Base-by-base conservation (phyloP, 768 basidiomycete genomes). In the Mrakia hoshinonis region DNA sequence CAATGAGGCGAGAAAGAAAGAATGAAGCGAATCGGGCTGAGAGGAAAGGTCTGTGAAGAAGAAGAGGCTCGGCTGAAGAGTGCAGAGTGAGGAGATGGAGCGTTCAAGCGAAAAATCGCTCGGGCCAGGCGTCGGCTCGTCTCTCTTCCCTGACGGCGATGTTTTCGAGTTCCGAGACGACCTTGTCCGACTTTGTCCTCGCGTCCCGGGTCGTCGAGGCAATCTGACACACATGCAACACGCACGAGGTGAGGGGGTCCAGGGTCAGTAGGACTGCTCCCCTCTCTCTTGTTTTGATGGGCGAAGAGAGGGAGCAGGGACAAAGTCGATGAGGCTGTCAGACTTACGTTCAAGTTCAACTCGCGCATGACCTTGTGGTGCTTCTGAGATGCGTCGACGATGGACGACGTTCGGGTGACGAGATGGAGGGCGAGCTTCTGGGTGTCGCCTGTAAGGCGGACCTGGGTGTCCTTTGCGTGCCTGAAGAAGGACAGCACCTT, bases 341-440 rank as follows among this genome's bases (percentile, higher is more conserved):
- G n/a, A 54, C 55, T 58, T 58, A 60, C 58, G 58, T 61, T 61
- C 31, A 22, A 4, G 58, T 61, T 61, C 4, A 61, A 20, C 36
- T 39, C 3, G 15, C 11, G 31, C 34, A 61, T 22, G 18, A 39
- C 18, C 36, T 22, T 36, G 12, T 11, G 5, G 34, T 39, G 58
- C 34, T 20, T 36, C 31, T 61, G 31, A 18, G 58, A 61, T 6
- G 58, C 34, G 3, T 61, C 58, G 58, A 61, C 18, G 36, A 61
- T 61, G 22, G 36, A 12, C 15, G 58, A 1, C 0, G 58, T 61
- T 38, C 58, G 31, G 3, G 4, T 0, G 22, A 61, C 58, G 18
- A 61, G 58, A 6, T 61, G 58, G 22, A 22, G 34, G 20, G 58
- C 36, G 36, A 61, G 58, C 36, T 61, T 61, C 18, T 61, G 58